Base-by-base conservation (phyloP, 306 rosid genomes). In the Macrotyloma uniflorum region DNA sequence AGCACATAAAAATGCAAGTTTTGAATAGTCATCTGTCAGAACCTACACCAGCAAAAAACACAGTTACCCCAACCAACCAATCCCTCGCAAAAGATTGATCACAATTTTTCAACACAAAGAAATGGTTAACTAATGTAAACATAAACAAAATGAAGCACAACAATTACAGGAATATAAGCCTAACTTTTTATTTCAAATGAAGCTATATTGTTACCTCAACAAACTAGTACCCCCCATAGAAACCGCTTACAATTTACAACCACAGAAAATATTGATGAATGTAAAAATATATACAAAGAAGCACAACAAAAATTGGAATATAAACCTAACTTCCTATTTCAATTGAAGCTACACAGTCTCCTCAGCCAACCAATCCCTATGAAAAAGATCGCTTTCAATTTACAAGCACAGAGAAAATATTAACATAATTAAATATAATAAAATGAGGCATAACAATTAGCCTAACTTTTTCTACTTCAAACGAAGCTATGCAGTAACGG, bases 1-100 rank as follows among this genome's bases (percentile, higher is more conserved):
- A 61, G 98, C 93, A 75, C 98, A 94, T 62, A 94, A 82, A 82
- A 92, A 92, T 45, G 98, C 98, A 63, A 94, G 82, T 87, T 94
- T 94, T 32, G 98, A 94, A 80, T 94, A 94, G 86, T 94, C 98
- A 69, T 91, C 97, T 12, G 72, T 62, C 65, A 94, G 80, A 82
- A 92, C 90, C 98, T 94, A 77, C 66, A 80, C 26, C 62, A 45
- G 50, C 69, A 81, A 78, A 84, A n/a, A 42, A 46, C 16, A 77
- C 61, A 0, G 57, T 79, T 57, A 57, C 57, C 70, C 68, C 63
- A 32, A 78, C 67, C 38, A 30, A 15, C 38, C 20, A 61, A 59
- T 30, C 58, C 70, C 49, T 35, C 6, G 33, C 49, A 43, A 33
- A 8, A 36, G 33, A 75, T 43, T 13, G 22, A 54, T 67, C 19